Conservation (phyloP, 805 yeast genomes). For the Spathaspora arborariae region DNA sequence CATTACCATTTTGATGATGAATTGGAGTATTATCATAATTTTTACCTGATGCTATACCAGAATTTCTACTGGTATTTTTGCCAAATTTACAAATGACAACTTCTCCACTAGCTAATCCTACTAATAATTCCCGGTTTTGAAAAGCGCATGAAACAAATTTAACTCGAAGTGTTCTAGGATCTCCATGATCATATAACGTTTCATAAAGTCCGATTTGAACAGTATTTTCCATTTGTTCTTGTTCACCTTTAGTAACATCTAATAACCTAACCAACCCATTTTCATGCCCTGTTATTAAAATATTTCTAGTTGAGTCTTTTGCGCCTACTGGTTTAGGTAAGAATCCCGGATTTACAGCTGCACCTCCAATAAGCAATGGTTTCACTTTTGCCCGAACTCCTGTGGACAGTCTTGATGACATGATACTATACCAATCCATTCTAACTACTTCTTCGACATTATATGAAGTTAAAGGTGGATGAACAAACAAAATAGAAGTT, state of each 20-base stretch:
- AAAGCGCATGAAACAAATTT: slow-evolving; percentile 68
- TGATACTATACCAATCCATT: slow-evolving; percentile 76
- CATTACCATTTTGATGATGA: slow-evolving; percentile 32
- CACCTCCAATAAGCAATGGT: slow-evolving; percentile 73
- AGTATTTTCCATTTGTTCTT: slow-evolving; percentile 25
- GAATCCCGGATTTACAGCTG: slow-evolving; percentile 46
- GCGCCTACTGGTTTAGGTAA: slow-evolving; percentile 29
- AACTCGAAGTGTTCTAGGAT: slow-evolving; percentile 42
- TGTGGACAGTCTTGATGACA: slow-evolving; percentile 32
- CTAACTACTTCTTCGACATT: slow-evolving; percentile 51
- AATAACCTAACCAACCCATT: slow-evolving; percentile 80
- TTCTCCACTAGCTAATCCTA: slow-evolving; percentile 65
- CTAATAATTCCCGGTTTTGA: slow-evolving; percentile 70
- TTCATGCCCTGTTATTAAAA: slow-evolving; percentile 80
- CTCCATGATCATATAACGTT: slow-evolving; percentile 23
- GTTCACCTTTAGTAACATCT: slow-evolving; percentile 78
- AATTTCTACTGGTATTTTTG: slow-evolving; percentile 14
- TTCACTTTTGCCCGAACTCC: slow-evolving; percentile 40
- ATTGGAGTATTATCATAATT: slow-evolving; percentile 27
- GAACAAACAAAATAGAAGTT: slow-evolving; percentile 72
- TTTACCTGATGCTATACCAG: slow-evolving; percentile 9
- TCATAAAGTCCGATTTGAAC: slow-evolving; percentile 32
- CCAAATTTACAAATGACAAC: slow-evolving; percentile 74
- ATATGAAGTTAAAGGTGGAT: slow-evolving; percentile 64
- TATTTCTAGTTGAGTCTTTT: slow-evolving; percentile 40